Evolutionary conservation across 805 yeast genomes (phyloP).

Genomic region (Candida nitratophila): DNA sequence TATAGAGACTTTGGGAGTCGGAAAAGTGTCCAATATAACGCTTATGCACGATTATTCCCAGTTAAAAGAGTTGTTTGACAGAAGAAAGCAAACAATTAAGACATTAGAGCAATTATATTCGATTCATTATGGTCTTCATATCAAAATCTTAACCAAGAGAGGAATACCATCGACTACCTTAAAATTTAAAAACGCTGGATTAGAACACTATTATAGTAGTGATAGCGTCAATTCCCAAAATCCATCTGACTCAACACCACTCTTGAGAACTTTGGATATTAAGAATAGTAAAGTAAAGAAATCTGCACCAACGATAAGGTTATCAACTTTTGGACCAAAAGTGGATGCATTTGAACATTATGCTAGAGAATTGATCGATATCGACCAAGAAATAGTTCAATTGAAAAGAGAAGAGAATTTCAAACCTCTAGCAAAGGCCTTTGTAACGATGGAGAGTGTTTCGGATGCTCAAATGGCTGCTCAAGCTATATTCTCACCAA

Average conservation of each 20-base stretch:
- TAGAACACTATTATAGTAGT: constrained; percentile 1
- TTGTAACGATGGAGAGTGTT: constrained; percentile 88
- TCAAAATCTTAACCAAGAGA: constrained; percentile 23
- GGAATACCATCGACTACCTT: constrained; percentile 20
- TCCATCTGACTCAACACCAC: constrained; percentile 11
- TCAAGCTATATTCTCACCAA: constrained; percentile 89
- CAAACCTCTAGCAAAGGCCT: constrained; percentile 42
- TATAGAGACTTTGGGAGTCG: constrained; percentile 49
- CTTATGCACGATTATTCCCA: constrained; percentile 36
- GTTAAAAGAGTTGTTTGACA: constrained; percentile 30
- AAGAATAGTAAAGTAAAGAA: constrained; percentile 7
- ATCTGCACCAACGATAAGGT: constrained; percentile 16
- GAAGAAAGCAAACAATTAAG: constrained; percentile 25
- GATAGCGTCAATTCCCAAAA: background rate
- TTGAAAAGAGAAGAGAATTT: constrained; percentile 28
- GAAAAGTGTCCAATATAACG: constrained; percentile 44
- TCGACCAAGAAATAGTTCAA: constrained; percentile 33
- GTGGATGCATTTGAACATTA: constrained; percentile 27
- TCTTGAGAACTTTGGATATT: constrained; percentile 13
- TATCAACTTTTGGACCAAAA: constrained; percentile 20
- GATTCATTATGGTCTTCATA: constrained; percentile 32
- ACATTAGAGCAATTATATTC: constrained; percentile 37
- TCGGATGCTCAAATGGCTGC: constrained; percentile 97
- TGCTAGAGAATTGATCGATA: constrained; percentile 25
- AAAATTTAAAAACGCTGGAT: constrained; percentile 23